Evolutionary conservation across 495 filamentous ascomycete species (phyloP).

Genomic region (Paragyromitra xinjiangensis): DNA sequence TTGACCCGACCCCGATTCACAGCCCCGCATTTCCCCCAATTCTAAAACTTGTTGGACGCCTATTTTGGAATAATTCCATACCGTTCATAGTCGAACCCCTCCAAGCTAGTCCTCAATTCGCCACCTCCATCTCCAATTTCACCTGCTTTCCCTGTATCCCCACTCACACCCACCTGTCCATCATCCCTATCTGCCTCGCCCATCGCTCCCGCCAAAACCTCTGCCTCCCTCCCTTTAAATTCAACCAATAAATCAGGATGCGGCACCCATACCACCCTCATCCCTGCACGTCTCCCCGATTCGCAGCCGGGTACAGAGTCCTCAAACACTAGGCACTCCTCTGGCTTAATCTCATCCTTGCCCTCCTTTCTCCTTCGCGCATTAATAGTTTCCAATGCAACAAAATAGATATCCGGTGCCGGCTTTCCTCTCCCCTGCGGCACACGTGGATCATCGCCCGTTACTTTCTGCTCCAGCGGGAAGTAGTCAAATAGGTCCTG

Average conservation of each 20-base stretch:
- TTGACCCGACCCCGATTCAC: conserved; percentile 25
- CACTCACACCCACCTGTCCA: conserved; percentile 50
- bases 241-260: conserved; percentile 80
- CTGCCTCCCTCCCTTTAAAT: conserved; percentile 76
- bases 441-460: conserved; percentile 89
- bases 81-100: conserved; percentile 58
- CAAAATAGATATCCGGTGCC: conserved; percentile 89
- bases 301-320: conserved; percentile 94
- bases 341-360: conserved; percentile 74
- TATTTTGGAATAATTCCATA: conserved; percentile 57
- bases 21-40: conserved; percentile 47
- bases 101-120: conserved; percentile 51
- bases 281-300: conserved; percentile 87
- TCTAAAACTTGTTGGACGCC: conserved; percentile 1
- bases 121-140: conserved; percentile 58
- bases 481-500: conserved; percentile 78
- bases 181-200: conserved; percentile 65
- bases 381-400: conserved; percentile 89
- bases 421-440: conserved; percentile 85
- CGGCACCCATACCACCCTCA: conserved; percentile 94
- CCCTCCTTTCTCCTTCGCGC: conserved; percentile 67
- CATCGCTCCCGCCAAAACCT: conserved; percentile 77
- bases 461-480: conserved; percentile 70
- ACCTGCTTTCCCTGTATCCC: conserved; percentile 63
- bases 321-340: conserved; percentile 96